These are phyloP conservation scores for Leptographium galeiforme DNA, from an alignment of 2,329 filamentous ascomycete species.

Conservation along the genomic window DNA sequence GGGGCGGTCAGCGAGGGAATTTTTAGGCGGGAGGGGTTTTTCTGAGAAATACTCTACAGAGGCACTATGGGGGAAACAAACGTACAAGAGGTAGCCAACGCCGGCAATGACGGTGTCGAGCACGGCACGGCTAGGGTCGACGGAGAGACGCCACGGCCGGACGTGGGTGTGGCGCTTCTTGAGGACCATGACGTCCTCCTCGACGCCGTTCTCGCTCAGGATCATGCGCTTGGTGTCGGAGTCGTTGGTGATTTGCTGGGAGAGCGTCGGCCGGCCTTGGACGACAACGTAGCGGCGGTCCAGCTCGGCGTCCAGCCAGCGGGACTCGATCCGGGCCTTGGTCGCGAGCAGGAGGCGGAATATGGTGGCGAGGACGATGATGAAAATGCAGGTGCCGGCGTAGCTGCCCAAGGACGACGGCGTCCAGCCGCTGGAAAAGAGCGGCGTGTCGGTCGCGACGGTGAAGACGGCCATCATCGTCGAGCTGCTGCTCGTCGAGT, in stretches of 20 bases:
- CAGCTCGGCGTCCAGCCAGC: constrained; percentile 59
- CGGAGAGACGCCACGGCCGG: constrained; percentile 67
- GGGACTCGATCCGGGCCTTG: constrained; percentile 47
- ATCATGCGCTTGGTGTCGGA: constrained; percentile 49
- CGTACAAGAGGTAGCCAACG: constrained; percentile 76
- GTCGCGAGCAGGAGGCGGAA: constrained; percentile 60
- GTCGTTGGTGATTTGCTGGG: constrained; percentile 45
- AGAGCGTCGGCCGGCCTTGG: constrained; percentile 45
- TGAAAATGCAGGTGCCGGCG: constrained; percentile 83
- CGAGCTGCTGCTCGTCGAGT: background rate
- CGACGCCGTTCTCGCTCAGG: constrained; percentile 59
- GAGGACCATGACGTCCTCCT: constrained; percentile 69
- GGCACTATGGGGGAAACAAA: constrained; percentile 14
- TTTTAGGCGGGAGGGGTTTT: too few species aligned
- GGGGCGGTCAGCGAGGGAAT: background rate
- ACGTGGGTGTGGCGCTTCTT: constrained; percentile 36
- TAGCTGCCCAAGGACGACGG: constrained; percentile 59
- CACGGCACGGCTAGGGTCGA: constrained; percentile 60
- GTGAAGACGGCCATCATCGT: constrained; percentile 38
- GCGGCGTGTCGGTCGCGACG: constrained; percentile 31
- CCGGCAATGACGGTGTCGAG: constrained; percentile 62
- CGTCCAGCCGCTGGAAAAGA: constrained; percentile 57
- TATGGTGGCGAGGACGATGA: constrained; percentile 60
- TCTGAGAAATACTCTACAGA: background rate
- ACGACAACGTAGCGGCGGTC: constrained; percentile 67